These are phyloP conservation scores for Microascus cirrosus DNA, from an alignment of 2,329 filamentous ascomycete species.

Conservation along the genomic window DNA sequence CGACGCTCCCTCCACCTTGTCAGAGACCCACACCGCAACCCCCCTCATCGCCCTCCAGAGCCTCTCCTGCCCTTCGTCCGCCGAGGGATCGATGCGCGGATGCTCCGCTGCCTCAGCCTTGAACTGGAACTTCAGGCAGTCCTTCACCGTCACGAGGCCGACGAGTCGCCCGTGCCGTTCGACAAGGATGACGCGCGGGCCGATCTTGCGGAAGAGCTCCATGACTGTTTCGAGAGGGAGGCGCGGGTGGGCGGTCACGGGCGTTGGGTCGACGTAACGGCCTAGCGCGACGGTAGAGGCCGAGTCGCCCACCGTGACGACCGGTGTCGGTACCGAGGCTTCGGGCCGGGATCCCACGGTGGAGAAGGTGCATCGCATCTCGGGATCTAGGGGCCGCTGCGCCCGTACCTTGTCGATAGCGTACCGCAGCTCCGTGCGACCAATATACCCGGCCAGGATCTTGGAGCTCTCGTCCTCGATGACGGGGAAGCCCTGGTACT, in stretches of 20 bases:
- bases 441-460: slow-evolving; percentile 80
- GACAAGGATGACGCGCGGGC: slow-evolving; percentile 82
- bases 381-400: slow-evolving; percentile 53
- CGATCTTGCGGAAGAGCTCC: slow-evolving; percentile 98
- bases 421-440: slow-evolving; percentile 82
- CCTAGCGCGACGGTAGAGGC: slow-evolving; percentile 43
- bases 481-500: slow-evolving; percentile 88
- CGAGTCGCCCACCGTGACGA: slow-evolving; percentile 38
- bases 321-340: slow-evolving; percentile 34
- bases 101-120: slow-evolving; percentile 83
- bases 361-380: slow-evolving; percentile 63
- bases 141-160: slow-evolving; percentile 89
- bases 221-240: slow-evolving; percentile 93
- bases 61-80: slow-evolving; percentile 49
- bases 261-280: slow-evolving; percentile 79
- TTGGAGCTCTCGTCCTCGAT: slow-evolving; percentile 63
- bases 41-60: slow-evolving; percentile 49
- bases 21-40: slow-evolving; percentile 47
- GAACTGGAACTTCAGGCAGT: slow-evolving; percentile 95
- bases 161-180: slow-evolving; percentile 77
- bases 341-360: slow-evolving; percentile 19
- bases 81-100: slow-evolving; percentile 45
- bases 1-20: slow-evolving; percentile 37
- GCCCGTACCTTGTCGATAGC: slow-evolving; percentile 72
- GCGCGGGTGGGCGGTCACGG: slow-evolving; percentile 81